phyloP scores from a whole-genome alignment of 257 asterid species.

The Solanum ossicruentum region DNA sequence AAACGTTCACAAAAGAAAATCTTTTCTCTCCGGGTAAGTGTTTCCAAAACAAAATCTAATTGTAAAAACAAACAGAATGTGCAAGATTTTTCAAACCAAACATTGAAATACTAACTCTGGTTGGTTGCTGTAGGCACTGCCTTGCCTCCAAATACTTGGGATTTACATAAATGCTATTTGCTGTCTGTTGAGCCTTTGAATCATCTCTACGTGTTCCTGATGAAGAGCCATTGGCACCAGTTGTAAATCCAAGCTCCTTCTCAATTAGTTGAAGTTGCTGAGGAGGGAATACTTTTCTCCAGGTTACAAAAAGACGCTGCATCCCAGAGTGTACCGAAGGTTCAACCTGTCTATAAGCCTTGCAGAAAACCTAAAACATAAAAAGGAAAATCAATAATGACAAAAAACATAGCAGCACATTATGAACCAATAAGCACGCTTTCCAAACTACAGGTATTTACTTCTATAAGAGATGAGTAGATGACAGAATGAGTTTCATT shows the following conservation, averaged over 20 bases:
- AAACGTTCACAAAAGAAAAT: not conserved
- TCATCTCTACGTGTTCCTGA: constrained; percentile 38
- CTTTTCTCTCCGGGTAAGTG: not conserved
- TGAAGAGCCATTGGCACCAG: constrained; percentile 45
- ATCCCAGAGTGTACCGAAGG: constrained; percentile 59
- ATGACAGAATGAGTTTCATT: not conserved
- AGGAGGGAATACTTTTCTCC: constrained; percentile 78
- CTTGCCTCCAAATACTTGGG: constrained; percentile 86
- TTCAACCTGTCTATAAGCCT: constrained; percentile 73
- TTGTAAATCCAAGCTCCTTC: constrained; percentile 67
- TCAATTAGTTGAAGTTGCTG: constrained; percentile 64
- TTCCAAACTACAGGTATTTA: not conserved
- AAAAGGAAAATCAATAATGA: not conserved
- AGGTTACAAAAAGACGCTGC: constrained; percentile 89
- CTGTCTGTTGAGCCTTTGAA: constrained; percentile 62
- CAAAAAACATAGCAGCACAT: not conserved
- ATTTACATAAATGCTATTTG: constrained; percentile 75
- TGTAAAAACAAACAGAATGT: not conserved
- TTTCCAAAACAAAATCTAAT: not conserved
- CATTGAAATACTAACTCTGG: constrained; percentile 28
- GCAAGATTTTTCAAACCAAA: not conserved
- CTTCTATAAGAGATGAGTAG: not conserved
- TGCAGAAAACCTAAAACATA: constrained; percentile 58
- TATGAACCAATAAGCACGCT: not conserved
- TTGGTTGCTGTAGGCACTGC: constrained; percentile 51